phyloP scores from a whole-genome alignment of 176 grass and related monocot genomes.

The Avena sativa region DNA sequence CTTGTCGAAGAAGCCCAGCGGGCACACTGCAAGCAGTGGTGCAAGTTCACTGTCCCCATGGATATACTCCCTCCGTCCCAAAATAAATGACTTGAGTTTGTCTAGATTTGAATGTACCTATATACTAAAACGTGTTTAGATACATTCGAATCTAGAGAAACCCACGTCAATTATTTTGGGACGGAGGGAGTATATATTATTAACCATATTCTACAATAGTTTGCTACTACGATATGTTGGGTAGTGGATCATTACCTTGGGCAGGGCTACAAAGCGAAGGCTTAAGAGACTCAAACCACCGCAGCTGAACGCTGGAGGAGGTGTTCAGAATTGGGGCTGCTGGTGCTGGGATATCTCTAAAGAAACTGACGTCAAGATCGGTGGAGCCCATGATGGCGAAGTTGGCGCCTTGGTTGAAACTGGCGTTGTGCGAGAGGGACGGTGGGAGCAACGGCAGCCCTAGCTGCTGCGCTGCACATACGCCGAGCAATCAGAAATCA shows the following conservation, averaged over 20 bases:
- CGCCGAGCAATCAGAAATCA: not conserved
- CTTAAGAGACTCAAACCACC: constrained; percentile 30
- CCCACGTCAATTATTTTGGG: no score
- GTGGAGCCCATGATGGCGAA: constrained; percentile 56
- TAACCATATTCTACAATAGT: no score
- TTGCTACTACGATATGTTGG: not conserved
- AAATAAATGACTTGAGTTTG: no score
- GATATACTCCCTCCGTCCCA: not conserved
- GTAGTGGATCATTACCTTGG: constrained; percentile 1
- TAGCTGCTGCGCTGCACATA: constrained; percentile 43
- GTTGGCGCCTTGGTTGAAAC: constrained; percentile 52
- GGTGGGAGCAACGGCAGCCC: constrained; percentile 43
- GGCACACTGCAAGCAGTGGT: constrained; percentile 12
- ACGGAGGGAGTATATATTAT: no score
- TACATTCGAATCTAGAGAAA: no score
- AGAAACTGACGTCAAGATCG: constrained; percentile 41
- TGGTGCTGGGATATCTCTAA: not conserved
- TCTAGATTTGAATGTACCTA: no score
- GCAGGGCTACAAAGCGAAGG: constrained; percentile 43
- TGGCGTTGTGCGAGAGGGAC: constrained; percentile 45
- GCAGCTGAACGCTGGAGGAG: constrained; percentile 47
- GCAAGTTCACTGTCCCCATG: not conserved
- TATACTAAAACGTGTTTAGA: no score
- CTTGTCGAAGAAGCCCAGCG: constrained; percentile 4
- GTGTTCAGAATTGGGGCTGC: constrained; percentile 27